A percentile compares a stretch with the other conserved stretches of the same genome.
Conservation (phyloP, 1,139 yeast species). For the Williopsis jadinii region DNA sequence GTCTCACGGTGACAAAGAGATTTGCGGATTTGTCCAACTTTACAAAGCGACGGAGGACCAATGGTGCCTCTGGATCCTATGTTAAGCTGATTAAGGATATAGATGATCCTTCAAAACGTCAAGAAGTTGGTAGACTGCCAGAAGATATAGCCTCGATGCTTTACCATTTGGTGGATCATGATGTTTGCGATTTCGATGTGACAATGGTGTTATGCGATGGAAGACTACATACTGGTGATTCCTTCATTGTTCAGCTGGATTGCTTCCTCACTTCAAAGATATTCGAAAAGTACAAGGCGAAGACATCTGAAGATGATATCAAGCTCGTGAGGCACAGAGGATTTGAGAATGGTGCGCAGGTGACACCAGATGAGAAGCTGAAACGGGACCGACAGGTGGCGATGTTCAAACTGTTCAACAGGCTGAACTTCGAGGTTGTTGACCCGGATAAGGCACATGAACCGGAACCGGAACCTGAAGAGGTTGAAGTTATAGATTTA, state of each 20-base stretch:
- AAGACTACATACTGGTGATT: constrained; percentile 65
- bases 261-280: constrained; percentile 49
- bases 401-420: constrained; percentile 47
- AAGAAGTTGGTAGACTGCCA: constrained; percentile 75
- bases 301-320: constrained; percentile 9
- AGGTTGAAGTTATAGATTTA: constrained; percentile 66
- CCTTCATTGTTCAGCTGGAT: constrained; percentile 56
- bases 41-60: too few species aligned
- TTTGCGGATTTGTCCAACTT: constrained; percentile 21
- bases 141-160: constrained; percentile 66
- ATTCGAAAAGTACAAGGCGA: constrained; percentile 29
- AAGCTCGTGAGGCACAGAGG: constrained; percentile 15
- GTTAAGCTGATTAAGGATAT: constrained; percentile 18
- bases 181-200: constrained; percentile 49
- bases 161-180: constrained; percentile 56
- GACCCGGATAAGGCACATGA: constrained; percentile 18
- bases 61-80: constrained; percentile 15
- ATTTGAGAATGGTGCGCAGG: constrained; percentile 24
- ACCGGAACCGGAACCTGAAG: constrained; percentile 21
- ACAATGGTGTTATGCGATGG: constrained; percentile 53
- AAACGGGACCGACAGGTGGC: constrained; percentile 52
- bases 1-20: constrained; percentile 31
- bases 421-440: constrained; percentile 29
- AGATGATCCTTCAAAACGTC: constrained; percentile 19
- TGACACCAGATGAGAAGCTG: constrained; percentile 47